Base-by-base conservation (phyloP, 805 yeast species). In the Metschnikowia shivogae region DNA sequence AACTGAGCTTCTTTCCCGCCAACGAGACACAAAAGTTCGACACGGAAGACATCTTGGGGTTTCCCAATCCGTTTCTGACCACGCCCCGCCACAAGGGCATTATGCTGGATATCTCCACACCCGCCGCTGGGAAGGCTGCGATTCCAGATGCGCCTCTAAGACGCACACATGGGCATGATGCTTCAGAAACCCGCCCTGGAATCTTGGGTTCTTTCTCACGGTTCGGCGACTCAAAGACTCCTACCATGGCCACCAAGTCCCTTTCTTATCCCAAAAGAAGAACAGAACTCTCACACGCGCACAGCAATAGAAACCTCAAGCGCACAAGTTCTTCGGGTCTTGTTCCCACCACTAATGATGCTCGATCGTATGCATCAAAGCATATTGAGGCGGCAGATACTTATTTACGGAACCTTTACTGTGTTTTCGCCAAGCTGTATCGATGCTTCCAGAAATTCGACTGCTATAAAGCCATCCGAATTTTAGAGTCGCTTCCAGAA, bases 401-500 rank as follows among this genome's bases (percentile, higher is more conserved):
- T 33, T 73, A 73, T 50, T 55, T 81, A 26, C 61, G 74, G 32
- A 62, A 66, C 6, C 60, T 82, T 7, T 82, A 80, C 55, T 65
- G 76, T 1, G 64, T 70, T 7, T 72, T 82, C 53, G 88, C 85
- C 3, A 77, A 76, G 57, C 81, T 79, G n/a, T 79, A 62, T 61
- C 79, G 78, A 54, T 75, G 84, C 14, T 74, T 80, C 71, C 65
- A 76, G 49, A 70, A 75, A 35, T 90, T 77, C 62, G 93, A 90
- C 57, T 86, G 95, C 53, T 81, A 80, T 58, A 81, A 84, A 56
- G 95, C 97, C 0, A 79, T 90, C 8, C 66, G 92, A 44, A 67
- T 80, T 2, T 68, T 92, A 27, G 80, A 79, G 43, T 63, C 80
- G 20, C 68, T 93, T 17, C 87, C 95, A 1, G 76, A 73, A 40